Conservation (phyloP, 2,329 filamentous ascomycete genomes). For the Fusarium nanum region DNA sequence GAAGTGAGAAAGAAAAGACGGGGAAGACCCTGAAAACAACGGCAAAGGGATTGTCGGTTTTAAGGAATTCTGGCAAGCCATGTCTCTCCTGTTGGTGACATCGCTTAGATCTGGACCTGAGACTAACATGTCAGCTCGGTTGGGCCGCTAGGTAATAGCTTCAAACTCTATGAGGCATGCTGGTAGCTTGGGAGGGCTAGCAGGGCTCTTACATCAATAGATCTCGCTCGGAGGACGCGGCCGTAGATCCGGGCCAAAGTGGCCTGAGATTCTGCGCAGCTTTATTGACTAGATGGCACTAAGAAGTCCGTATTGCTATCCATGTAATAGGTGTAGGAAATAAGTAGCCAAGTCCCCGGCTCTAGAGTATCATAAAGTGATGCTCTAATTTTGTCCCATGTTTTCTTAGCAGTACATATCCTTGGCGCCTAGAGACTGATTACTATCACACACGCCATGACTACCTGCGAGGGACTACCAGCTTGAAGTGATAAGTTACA, state of each 20-base stretch:
- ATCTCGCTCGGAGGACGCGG: not conserved
- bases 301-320: not conserved
- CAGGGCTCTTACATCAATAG: not conserved
- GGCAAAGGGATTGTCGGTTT: not conserved
- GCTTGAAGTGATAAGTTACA: not conserved
- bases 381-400: not conserved
- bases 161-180: constrained; percentile 3
- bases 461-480: not conserved
- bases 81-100: not conserved
- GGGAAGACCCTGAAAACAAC: not conserved
- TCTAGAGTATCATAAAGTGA: accelerated
- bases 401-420: not conserved
- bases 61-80: constrained; percentile 11
- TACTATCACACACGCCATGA: not conserved
- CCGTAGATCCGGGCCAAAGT: not conserved
- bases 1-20: not conserved
- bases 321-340: not conserved
- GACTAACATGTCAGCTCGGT: not conserved
- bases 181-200: not conserved
- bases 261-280: not conserved
- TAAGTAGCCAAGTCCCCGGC: not conserved
- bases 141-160: constrained; percentile 16
- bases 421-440: not conserved
- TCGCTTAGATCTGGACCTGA: constrained; percentile 15
- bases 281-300: not conserved